Evolutionary conservation across 495 filamentous ascomycete genomes (phyloP).

Genomic region (Podospora pseudocomata): DNA sequence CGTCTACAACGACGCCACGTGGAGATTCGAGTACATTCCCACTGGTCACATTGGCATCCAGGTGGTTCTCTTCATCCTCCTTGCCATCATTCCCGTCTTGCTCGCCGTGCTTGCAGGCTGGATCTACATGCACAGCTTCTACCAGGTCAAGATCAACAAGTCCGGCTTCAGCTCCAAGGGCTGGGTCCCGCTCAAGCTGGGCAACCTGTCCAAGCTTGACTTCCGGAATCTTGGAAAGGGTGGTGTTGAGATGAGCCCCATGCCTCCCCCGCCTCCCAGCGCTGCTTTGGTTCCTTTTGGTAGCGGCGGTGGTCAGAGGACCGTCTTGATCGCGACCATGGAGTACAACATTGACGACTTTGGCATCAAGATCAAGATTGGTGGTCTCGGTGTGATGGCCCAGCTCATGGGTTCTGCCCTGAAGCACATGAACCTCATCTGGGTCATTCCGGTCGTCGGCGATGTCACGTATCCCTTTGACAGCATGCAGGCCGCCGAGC

Average conservation of each 20-base stretch:
- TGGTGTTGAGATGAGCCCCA: slow-evolving; percentile 37
- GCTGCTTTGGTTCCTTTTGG: slow-evolving; percentile 16
- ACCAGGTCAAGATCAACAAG: slow-evolving; percentile 69
- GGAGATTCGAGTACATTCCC: slow-evolving; percentile 52
- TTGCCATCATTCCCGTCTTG: slow-evolving; percentile 54
- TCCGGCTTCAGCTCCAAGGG: slow-evolving; percentile 52
- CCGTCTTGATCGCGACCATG: slow-evolving; percentile 66
- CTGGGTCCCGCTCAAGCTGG: slow-evolving; percentile 25
- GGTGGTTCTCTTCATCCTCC: slow-evolving; percentile 54
- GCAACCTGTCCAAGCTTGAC: slow-evolving; percentile 29
- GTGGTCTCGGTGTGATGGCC: slow-evolving; percentile 67
- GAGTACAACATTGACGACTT: slow-evolving; percentile 74
- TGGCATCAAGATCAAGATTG: slow-evolving; percentile 70
- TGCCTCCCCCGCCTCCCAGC: slow-evolving; percentile 25
- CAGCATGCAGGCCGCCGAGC: slow-evolving; percentile 48
- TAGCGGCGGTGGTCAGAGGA: slow-evolving; percentile 39
- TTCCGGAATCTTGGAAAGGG: slow-evolving; percentile 48
- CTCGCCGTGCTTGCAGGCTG: slow-evolving; percentile 51
- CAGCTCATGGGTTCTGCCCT: slow-evolving; percentile 70
- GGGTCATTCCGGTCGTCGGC: slow-evolving; percentile 74
- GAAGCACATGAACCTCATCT: slow-evolving; percentile 64
- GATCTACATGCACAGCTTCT: slow-evolving; percentile 63
- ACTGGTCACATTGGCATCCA: slow-evolving; percentile 55
- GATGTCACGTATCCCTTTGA: slow-evolving; percentile 64
- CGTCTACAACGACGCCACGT: slow-evolving; percentile 52